phyloP scores from a whole-genome alignment of 202 grass and related monocot species.

The Setaria italica region DNA sequence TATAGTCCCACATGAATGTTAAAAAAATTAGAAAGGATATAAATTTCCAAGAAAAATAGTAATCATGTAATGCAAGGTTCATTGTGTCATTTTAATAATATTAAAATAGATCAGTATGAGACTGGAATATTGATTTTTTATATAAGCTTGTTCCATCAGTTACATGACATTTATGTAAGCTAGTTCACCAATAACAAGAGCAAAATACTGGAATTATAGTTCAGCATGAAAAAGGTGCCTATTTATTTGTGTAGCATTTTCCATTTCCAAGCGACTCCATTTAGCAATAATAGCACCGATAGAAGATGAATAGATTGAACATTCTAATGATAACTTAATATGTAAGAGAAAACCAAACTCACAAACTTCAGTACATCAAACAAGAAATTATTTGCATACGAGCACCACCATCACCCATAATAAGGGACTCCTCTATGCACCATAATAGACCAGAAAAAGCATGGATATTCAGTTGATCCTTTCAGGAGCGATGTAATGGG shows the following conservation, averaged over 20 bases:
- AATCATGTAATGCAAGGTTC: background rate
- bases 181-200: background rate
- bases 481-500: background rate
- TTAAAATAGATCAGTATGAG: background rate
- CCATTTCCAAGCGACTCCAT: background rate
- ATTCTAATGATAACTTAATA: background rate
- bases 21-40: background rate
- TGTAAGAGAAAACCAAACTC: background rate
- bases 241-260: background rate
- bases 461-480: background rate
- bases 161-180: background rate
- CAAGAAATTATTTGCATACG: background rate
- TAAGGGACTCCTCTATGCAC: background rate
- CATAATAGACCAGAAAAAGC: background rate
- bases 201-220: background rate
- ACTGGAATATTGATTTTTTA: background rate
- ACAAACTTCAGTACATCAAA: background rate
- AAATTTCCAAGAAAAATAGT: background rate
- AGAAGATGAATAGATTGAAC: background rate
- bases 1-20: constrained; percentile 12
- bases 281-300: background rate
- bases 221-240: background rate
- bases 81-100: constrained; percentile 16
- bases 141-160: constrained; percentile 3
- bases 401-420: background rate